phyloP scores from a whole-genome alignment of 2,329 filamentous ascomycete genomes.

The Achaetomium macrosporum region DNA sequence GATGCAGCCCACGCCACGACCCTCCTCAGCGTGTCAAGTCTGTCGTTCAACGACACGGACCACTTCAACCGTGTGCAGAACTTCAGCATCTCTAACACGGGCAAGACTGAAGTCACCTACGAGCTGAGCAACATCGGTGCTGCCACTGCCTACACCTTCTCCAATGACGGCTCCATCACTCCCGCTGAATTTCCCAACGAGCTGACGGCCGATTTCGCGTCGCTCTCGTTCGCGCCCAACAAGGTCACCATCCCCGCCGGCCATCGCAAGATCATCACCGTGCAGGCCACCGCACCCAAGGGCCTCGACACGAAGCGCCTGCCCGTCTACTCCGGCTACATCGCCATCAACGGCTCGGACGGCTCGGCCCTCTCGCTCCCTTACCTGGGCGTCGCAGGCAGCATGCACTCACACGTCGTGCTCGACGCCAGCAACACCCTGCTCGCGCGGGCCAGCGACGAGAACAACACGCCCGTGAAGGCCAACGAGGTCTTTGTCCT shows the following conservation, averaged over 20 bases:
- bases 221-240: slow-evolving; percentile 34
- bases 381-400: slow-evolving; percentile 37
- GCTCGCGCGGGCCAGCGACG: slow-evolving; percentile 25
- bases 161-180: slow-evolving; percentile 29
- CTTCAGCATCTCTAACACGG: slow-evolving; percentile 53
- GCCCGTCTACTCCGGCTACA: slow-evolving; percentile 44
- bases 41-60: slow-evolving; percentile 60
- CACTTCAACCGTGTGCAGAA: slow-evolving; percentile 44
- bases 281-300: slow-evolving; percentile 38
- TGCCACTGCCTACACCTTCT: slow-evolving; percentile 49
- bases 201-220: slow-evolving; percentile 36
- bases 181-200: slow-evolving; percentile 43
- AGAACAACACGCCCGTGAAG: slow-evolving; percentile 21
- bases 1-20: slow-evolving; percentile 51
- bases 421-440: slow-evolving; percentile 29
- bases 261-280: slow-evolving; percentile 41
- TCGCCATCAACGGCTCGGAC: slow-evolving; percentile 40
- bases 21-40: slow-evolving; percentile 48
- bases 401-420: slow-evolving; percentile 31
- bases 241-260: slow-evolving; percentile 40
- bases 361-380: slow-evolving; percentile 35
- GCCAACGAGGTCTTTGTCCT: slow-evolving; percentile 38
- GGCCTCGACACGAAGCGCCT: slow-evolving; percentile 35
- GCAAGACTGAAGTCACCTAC: slow-evolving; percentile 44
- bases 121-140: slow-evolving; percentile 45